phyloP scores from a whole-genome alignment of 2,329 filamentous ascomycete species.

The Dendryphion nanum region DNA sequence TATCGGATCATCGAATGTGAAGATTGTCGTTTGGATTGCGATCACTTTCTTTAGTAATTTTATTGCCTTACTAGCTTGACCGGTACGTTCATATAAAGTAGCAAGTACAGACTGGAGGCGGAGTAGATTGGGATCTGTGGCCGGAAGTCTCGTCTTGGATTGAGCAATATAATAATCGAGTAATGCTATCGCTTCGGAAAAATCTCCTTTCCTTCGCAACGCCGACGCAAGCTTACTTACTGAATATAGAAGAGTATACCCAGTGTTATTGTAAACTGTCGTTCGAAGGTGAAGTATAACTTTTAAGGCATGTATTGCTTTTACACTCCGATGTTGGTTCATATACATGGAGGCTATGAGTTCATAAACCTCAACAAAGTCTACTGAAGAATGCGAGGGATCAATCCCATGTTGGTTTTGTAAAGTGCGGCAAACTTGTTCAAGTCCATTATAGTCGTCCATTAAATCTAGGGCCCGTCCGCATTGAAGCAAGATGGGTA shows the following conservation, averaged over 20 bases:
- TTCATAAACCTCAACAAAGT: neutral
- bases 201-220: constrained; percentile 5
- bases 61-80: neutral
- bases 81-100: neutral
- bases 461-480: neutral
- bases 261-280: too few species aligned
- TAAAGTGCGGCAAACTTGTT: too few species aligned
- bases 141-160: constrained; percentile 2
- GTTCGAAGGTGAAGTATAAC: too few species aligned
- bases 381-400: neutral
- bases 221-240: neutral
- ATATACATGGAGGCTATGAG: neutral
- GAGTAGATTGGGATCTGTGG: constrained; percentile 4
- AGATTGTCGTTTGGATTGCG: constrained; percentile 1
- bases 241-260: too few species aligned
- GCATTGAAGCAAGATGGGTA: constrained; percentile 1
- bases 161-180: constrained; percentile 6
- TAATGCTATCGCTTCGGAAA: constrained; percentile 6
- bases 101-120: constrained; percentile 4
- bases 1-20: neutral
- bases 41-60: neutral
- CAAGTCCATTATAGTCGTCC: neutral
- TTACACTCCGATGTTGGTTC: neutral
- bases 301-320: too few species aligned
- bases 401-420: too few species aligned